Evolutionary conservation across 2,329 filamentous ascomycete species (phyloP).

Genomic region (Emericellopsis cladophorae): DNA sequence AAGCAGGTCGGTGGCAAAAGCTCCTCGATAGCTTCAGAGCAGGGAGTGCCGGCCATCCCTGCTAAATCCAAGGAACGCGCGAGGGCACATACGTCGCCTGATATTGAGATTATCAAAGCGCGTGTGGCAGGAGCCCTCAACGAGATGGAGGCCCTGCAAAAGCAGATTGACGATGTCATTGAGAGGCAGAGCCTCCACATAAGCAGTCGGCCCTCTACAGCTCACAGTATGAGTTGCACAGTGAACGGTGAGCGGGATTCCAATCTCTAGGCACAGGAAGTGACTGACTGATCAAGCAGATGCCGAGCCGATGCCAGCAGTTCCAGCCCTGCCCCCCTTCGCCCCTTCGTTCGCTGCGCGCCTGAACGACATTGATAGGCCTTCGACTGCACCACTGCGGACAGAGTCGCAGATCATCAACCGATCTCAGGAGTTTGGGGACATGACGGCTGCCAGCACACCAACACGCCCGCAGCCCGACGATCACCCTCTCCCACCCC

Average conservation of each 20-base stretch:
- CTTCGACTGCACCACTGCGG: constrained; percentile 19
- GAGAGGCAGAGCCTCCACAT: constrained; percentile 47
- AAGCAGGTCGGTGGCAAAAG: constrained; percentile 17
- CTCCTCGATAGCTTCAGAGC: not conserved
- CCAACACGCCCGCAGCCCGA: constrained; percentile 12
- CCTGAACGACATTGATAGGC: constrained; percentile 31
- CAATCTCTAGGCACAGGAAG: not conserved
- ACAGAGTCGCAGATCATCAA: constrained; percentile 18
- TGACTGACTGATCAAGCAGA: constrained; percentile 16
- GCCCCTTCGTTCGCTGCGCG: constrained; percentile 46
- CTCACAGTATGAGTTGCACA: constrained; percentile 23
- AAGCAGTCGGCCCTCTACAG: constrained; percentile 38
- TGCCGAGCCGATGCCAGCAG: constrained; percentile 38
- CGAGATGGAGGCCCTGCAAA: constrained; percentile 45
- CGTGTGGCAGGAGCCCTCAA: constrained; percentile 43
- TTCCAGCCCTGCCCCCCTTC: constrained; percentile 42
- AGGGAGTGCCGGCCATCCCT: constrained; percentile 20
- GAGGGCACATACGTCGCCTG: constrained; percentile 16
- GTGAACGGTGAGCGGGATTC: constrained; percentile 15
- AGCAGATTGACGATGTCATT: constrained; percentile 45
- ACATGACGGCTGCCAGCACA: constrained; percentile 16
- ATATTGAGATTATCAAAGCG: constrained; percentile 37
- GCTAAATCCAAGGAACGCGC: constrained; percentile 22
- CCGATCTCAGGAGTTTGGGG: constrained; percentile 12
- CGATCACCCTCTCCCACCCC: constrained; percentile 34